Conservation (phyloP, 148 eudicot genomes). For the Amaranthus cruentus region DNA sequence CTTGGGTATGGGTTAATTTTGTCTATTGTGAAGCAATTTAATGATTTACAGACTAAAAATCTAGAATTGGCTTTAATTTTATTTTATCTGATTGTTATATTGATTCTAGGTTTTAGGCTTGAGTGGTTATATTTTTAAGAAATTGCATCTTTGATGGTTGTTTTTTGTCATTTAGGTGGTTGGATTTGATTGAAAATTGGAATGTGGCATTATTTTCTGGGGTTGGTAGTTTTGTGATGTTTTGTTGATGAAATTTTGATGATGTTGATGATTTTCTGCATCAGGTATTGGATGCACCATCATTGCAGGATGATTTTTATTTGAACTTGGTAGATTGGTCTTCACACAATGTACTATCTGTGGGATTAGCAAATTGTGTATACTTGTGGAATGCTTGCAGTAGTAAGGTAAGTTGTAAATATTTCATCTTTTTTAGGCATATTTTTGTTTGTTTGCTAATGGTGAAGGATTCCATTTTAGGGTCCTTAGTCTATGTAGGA, state of each 20-base stretch:
- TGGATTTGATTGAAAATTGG: not conserved
- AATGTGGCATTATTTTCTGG: not conserved
- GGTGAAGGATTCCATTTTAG: not conserved
- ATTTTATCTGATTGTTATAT: not conserved
- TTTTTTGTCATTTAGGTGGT: not conserved
- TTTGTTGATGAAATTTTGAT: not conserved
- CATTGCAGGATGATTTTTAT: conserved; percentile 94
- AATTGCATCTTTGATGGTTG: not conserved
- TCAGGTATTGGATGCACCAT: conserved; percentile 94
- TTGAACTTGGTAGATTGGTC: conserved; percentile 96
- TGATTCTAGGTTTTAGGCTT: not conserved
- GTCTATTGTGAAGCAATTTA: not conserved
- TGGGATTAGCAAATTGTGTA: conserved; percentile 80
- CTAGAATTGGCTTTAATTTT: not conserved
- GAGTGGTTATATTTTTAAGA: not conserved
- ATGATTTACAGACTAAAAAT: not conserved
- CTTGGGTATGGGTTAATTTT: not conserved
- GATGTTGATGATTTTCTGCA: not conserved
- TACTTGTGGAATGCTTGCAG: conserved; percentile 94
- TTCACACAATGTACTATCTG: conserved; percentile 71
- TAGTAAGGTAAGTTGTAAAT: conserved; percentile 63
- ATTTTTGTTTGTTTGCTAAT: not conserved
- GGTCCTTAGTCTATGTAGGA: not conserved
- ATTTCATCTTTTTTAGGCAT: not conserved
- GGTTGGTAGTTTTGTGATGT: not conserved